A percentile compares a stretch with the other conserved stretches of the same genome.
Evolutionary conservation across 345 rosid species (phyloP).

Genomic region (Ceriops tagal): DNA sequence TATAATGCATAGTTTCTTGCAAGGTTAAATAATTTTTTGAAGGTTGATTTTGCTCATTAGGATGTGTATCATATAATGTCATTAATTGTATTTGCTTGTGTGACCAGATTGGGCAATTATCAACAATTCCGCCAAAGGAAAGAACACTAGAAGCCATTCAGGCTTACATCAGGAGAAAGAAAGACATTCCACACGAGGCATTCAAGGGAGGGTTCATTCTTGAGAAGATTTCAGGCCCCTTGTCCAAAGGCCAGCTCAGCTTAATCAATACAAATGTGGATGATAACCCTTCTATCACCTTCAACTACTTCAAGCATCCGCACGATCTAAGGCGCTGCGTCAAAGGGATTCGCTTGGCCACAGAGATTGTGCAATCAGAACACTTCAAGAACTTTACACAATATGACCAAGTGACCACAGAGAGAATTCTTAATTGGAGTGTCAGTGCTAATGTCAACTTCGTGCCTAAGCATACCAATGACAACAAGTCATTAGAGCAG

Average conservation of each 20-base stretch:
- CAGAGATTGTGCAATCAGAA: constrained; percentile 59
- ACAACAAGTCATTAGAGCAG: constrained; percentile 84
- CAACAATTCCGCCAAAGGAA: constrained; percentile 67
- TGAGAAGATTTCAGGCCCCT: constrained; percentile 69
- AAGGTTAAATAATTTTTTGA: too few relatives aligned
- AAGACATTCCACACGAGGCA: constrained; percentile 61
- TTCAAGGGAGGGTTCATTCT: constrained; percentile 92
- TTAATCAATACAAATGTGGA: constrained; percentile 64
- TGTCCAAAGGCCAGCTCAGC: constrained; percentile 66
- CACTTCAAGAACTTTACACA: constrained; percentile 59
- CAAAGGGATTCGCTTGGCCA: constrained; percentile 53
- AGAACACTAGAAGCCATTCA: constrained; percentile 59
- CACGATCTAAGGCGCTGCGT: constrained; percentile 70
- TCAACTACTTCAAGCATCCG: constrained; percentile 88
- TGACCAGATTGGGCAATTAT: constrained; percentile 64
- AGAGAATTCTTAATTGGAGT: constrained; percentile 66
- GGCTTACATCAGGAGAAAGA: constrained; percentile 53
- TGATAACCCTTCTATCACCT: constrained; percentile 79
- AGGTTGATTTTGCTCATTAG: too few relatives aligned
- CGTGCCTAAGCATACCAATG: constrained; percentile 65
- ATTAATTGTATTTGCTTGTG: too few relatives aligned
- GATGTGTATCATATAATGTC: too few relatives aligned
- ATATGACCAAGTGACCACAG: constrained; percentile 42
- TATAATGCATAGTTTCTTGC: too few relatives aligned
- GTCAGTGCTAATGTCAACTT: constrained; percentile 75